Evolutionary conservation across 225 moss, liverwort and hornwort species (phyloP).

Genomic region (Neckera pumila): DNA sequence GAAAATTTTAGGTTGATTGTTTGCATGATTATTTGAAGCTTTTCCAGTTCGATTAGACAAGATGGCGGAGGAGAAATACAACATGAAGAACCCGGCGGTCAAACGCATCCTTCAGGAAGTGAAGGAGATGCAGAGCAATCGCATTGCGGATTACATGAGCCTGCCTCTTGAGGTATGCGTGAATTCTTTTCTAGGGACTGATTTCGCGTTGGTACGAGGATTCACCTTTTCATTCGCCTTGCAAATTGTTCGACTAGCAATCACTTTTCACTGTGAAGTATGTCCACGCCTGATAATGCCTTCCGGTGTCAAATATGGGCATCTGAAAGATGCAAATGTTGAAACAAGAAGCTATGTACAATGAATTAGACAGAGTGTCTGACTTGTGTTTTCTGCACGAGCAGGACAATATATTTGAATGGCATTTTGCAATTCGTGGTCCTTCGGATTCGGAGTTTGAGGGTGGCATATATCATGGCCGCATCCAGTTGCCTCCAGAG

Average conservation of each 20-base stretch:
- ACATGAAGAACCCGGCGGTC: slow-evolving; percentile 94
- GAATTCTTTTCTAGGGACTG: not conserved
- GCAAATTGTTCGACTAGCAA: not conserved
- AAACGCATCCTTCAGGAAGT: slow-evolving; percentile 98
- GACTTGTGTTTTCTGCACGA: not conserved
- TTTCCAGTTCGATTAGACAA: not conserved
- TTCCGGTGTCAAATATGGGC: not conserved
- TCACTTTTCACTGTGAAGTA: not conserved
- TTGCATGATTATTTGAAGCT: not conserved
- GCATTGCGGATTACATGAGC: slow-evolving; percentile 90
- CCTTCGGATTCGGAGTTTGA: slow-evolving; percentile 95
- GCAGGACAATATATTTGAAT: slow-evolving; percentile 96
- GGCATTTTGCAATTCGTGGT: slow-evolving; percentile 98
- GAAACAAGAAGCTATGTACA: not conserved
- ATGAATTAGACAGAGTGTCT: not conserved
- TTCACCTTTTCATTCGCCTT: not conserved
- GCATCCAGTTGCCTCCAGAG: slow-evolving; percentile 95
- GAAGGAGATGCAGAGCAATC: slow-evolving; percentile 92
- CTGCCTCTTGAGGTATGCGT: slow-evolving; percentile 61
- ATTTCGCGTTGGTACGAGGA: not conserved
- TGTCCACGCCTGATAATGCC: not conserved
- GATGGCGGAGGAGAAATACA: slow-evolving; percentile 93
- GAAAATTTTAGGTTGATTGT: not conserved
- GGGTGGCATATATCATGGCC: slow-evolving; percentile 97
- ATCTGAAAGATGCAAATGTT: not conserved